Conservation (phyloP, 768 basidiomycete genomes). For the Lactifluus volemus region DNA sequence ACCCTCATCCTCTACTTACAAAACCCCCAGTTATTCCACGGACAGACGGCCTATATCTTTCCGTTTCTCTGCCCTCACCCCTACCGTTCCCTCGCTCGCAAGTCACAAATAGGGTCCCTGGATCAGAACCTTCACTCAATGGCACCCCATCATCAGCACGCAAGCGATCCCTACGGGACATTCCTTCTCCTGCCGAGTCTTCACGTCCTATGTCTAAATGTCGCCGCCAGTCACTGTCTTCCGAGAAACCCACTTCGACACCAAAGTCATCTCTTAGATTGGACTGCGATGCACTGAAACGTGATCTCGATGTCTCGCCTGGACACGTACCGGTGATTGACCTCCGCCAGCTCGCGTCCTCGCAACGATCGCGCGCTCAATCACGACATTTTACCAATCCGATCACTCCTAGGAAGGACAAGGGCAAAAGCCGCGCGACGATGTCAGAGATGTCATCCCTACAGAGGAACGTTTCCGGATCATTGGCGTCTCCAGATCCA, state of each 20-base stretch:
- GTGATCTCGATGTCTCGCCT: conserved; percentile 22
- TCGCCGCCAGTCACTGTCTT: background rate
- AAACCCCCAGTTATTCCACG: conserved; percentile 12
- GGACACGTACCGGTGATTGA: conserved; percentile 33
- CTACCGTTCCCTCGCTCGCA: conserved; percentile 15
- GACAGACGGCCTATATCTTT: background rate
- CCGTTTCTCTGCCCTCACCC: background rate
- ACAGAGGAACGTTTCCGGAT: conserved; percentile 29
- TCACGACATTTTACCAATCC: conserved; percentile 23
- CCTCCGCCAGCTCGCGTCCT: conserved; percentile 34
- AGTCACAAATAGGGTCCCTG: background rate
- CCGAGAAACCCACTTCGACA: background rate
- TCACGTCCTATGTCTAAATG: background rate
- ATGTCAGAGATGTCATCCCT: conserved; percentile 24
- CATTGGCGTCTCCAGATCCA: conserved; percentile 17
- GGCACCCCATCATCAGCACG: background rate
- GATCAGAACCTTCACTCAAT: background rate
- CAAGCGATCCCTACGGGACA: background rate
- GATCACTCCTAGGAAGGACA: background rate
- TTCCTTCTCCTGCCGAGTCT: background rate
- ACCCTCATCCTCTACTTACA: background rate
- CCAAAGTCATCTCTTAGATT: background rate
- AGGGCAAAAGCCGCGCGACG: conserved; percentile 3
- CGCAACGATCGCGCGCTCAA: conserved; percentile 29
- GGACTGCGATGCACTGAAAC: conserved; percentile 12